Base-by-base conservation (phyloP, 1,284 basidiomycete species). In the Vanrija humicola region DNA sequence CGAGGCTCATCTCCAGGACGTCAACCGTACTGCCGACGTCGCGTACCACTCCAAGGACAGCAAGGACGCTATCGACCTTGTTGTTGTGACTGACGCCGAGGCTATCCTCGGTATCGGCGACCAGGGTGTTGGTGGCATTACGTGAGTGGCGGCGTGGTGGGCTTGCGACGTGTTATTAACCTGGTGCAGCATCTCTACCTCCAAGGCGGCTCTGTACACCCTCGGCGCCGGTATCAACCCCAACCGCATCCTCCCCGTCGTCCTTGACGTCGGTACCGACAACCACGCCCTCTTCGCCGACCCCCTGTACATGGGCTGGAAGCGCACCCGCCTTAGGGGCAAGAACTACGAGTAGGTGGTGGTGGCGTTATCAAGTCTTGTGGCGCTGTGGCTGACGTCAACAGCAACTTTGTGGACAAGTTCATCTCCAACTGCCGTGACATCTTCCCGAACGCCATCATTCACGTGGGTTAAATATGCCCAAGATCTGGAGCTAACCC, bases 141-240 rank as follows among this genome's bases (percentile, higher is more conserved):
- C 77, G 34, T 34, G 34, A 14, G 34, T 34, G 34, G 34, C 21
- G 21, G 21, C 21, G 21, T 23, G 21, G 21, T 2, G 21, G 21
- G 21, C 12, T 12, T 34, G 5, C 34, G 10, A 15, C 2, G 34
- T 34, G 34, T 12, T 12, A 14, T 10, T 34, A 14, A 34, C 34
- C 34, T 2, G 12, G 21, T 5, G 9, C 34, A 34, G 34, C 50
- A 94, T 95, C 64, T 86, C 88, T 0, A 84, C 87, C 4, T 90
- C 90, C n/a, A 95, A 95, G 78, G 82, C 88, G 3, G 86, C 83
- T 6, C 84, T 94, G 21, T 92, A 93, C 72, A 87, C 87, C 0
- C 80, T 90, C 45, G 84, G 91, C 43, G 89, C 85, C 23, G 89
- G 90, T 15, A 84, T 93, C 56, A 82, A 92, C 75, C 90, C 91